Base-by-base conservation (phyloP, 495 filamentous ascomycete species). In the Neurospora sp. region DNA sequence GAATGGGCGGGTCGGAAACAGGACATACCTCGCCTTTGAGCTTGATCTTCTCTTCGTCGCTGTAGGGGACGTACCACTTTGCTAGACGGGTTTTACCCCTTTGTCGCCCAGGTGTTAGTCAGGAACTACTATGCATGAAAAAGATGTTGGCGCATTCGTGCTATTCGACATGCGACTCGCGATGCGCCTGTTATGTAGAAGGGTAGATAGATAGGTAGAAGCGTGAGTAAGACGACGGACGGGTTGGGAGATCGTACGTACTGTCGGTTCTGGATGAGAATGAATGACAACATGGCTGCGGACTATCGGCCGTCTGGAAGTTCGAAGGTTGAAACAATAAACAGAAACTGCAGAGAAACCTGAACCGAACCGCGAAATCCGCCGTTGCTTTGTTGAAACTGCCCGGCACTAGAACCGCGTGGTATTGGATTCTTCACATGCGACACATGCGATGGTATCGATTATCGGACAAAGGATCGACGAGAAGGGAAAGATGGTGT, bases 31-130 rank as follows among this genome's bases (percentile, higher is more conserved):
- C 93, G 86, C 93, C 93, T 79, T 99, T 98, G 72, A 99, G 85
- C 81, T 95, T 96, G 76, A 97, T 90, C 86, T 97, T 97, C 80
- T 97, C 93, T 81, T 97, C 94, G 85, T 97, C 94, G 84, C 89
- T 94, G 87, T 98, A 98, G 59, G 96, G 94, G 74, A 93, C 92
- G 85, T 99, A 99, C 94, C 94, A 99, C 85, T 99, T 99, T 71
- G 96, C 96, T 70, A 99, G 90, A 42, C 96, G 92, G 77, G 96
- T 99, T 85, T 99, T 99, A 83, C 96, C 96, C 88, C 96, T 98
- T 82, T 72, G 71, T 65, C 31, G 12, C 3, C 3, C 1, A 7
- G 35, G 70, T 41, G 65, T 68, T 53, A 72, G 48, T 61, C 17
- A 17, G 17, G 42, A 20, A 48, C 7, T 44, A 39, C 2, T 10